Base-by-base conservation (phyloP, 805 yeast species). In the Candida insectalens region DNA sequence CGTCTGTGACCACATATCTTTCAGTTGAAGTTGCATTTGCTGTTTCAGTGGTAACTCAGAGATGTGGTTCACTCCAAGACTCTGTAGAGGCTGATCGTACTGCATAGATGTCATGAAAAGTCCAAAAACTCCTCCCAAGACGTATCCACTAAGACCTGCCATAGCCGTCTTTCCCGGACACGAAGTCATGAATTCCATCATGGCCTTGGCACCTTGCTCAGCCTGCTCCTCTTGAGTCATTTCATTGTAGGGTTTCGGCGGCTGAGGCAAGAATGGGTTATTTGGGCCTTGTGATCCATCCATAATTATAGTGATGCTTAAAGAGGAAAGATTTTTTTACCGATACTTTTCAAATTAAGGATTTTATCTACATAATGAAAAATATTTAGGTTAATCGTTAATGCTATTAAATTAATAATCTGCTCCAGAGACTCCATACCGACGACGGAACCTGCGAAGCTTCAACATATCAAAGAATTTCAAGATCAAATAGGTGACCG, bases 221-320 rank as follows among this genome's bases (percentile, higher is more conserved):
- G 94, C 96, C 59, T 85, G 95, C 53, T 88, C 95, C 43, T 88
- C 95, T 27, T 77, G 88, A 2, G 84, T 74, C 87, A 89, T 76
- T 45, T 83, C 83, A 30, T 70, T 59, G 38, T 67, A 63, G 6
- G 78, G 61, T 55, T 71, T 75, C 39, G 63, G 51, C 1, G 67
- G 64, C 14, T 62, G 65, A 6, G 69, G 60, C 35, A 55, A 27
- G 34, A 55, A 55, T n/a, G 60, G 60, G 37, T 54, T 55, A 31
- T 49, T 21, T 8, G 23, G 23, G 7, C 10, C 10, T 12, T 21
- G 10, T 21, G 7, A 7, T 21, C 23, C 23, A 12, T 21, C 12
- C 23, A 21, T 21, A 7, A 8, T 21, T 7, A 12, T 7, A 21
- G 23, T 21, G 23, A n/a, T n/a, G n/a, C n/a, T n/a, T n/a, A n/a